These are phyloP conservation scores for Myochromella boudieri DNA, from an alignment of 768 basidiomycete species.

Conservation along the genomic window DNA sequence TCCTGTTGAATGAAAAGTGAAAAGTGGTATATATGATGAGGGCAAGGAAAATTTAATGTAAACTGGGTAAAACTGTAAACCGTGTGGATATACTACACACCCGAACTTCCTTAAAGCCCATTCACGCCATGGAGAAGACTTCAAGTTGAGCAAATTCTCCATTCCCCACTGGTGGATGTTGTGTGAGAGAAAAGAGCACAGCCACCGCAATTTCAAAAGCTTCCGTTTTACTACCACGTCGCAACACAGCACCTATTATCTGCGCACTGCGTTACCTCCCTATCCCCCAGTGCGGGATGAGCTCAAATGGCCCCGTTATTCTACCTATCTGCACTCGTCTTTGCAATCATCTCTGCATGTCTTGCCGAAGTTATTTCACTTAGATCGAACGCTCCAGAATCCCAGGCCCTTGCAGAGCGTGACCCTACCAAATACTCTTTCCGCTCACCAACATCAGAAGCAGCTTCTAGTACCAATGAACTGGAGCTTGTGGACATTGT, in stretches of 20 bases:
- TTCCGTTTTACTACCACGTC: slow-evolving; percentile 7
- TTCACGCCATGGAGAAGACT: no score
- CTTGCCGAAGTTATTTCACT: slow-evolving; percentile 31
- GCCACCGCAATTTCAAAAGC: slow-evolving; percentile 5
- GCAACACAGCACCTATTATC: background rate
- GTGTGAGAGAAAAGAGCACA: slow-evolving; percentile 2
- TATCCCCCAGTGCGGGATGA: slow-evolving; percentile 22
- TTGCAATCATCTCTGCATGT: slow-evolving; percentile 27
- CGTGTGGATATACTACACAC: no score
- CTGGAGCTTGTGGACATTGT: slow-evolving; percentile 78
- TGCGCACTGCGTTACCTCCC: slow-evolving; percentile 3
- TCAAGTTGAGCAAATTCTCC: no score
- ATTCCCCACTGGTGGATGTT: no score
- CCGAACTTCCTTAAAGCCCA: no score
- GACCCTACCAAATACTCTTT: slow-evolving; percentile 18
- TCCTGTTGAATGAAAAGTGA: no score
- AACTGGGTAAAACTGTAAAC: no score
- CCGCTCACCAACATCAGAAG: slow-evolving; percentile 16
- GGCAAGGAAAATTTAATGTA: no score
- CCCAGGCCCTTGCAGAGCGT: slow-evolving; percentile 27
- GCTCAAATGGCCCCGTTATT: slow-evolving; percentile 34
- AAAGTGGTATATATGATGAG: no score
- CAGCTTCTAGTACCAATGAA: slow-evolving; percentile 33
- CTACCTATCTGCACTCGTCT: slow-evolving; percentile 21
- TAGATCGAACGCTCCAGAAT: slow-evolving; percentile 19